A percentile compares a stretch with the other conserved stretches of the same genome.
Evolutionary conservation across 2,329 filamentous ascomycete species (phyloP).

Genomic region (Fusarium domesticum): DNA sequence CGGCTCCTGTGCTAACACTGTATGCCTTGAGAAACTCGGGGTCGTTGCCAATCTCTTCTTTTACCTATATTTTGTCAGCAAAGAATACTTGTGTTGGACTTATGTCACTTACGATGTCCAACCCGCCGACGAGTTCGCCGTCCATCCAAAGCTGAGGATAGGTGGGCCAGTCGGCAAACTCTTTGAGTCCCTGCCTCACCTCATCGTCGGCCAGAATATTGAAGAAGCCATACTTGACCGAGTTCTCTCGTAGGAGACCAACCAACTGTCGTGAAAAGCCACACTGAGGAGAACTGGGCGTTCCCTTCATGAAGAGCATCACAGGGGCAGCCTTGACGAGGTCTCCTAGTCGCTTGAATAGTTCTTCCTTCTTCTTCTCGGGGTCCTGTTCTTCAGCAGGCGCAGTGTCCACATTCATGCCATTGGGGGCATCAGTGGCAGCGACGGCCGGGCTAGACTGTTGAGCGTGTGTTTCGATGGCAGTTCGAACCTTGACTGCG

Average conservation of each 20-base stretch:
- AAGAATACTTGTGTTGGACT: neutral
- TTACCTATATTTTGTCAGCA: conserved; percentile 58
- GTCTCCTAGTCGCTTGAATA: conserved; percentile 75
- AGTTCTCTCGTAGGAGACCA: conserved; percentile 78
- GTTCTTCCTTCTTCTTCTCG: conserved; percentile 72
- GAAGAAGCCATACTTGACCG: conserved; percentile 97
- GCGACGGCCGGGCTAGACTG: conserved; percentile 35
- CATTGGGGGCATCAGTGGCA: conserved; percentile 34
- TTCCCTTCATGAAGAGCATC: conserved; percentile 99
- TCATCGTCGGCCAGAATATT: conserved; percentile 98
- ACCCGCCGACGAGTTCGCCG: conserved; percentile 84
- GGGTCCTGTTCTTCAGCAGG: conserved; percentile 49
- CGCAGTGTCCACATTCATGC: conserved; percentile 37
- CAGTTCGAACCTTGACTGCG: conserved; percentile 76
- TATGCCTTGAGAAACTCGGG: conserved; percentile 78
- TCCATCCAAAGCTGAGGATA: conserved; percentile 93
- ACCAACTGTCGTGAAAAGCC: conserved; percentile 93
- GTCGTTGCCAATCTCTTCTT: conserved; percentile 86
- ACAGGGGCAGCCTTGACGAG: conserved; percentile 94
- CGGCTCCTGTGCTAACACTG: conserved; percentile 49
- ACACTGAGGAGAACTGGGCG: conserved; percentile 80
- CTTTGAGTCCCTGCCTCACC: conserved; percentile 92
- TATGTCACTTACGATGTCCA: conserved; percentile 79
- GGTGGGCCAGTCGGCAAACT: conserved; percentile 97
- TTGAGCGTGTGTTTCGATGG: conserved; percentile 78